Evolutionary conservation across 192 early-diverging fungal species (phyloP), one percentile per base, ranked within the genome.

Genomic region (Thoreauomyces humboldtii): DNA sequence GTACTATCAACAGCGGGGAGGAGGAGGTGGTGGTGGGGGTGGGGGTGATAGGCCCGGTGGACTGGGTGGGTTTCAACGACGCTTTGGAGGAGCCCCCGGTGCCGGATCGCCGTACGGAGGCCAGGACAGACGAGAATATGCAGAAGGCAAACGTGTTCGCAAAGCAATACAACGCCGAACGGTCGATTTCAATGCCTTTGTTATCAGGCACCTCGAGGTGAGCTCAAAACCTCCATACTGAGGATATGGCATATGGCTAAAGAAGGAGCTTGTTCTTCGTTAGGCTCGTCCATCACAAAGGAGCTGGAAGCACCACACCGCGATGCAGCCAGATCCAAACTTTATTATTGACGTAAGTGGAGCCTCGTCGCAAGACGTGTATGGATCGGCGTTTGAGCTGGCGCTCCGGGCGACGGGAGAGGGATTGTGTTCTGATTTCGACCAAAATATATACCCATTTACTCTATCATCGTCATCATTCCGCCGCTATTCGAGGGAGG

Each of bases 151-250:
- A 67, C 85, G 86, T 17, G 85, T 93, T 72, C 81, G 94, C 53
- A 90, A 92, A 70, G 91, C 91, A 12, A 88, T 95, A 62, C 92
- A 96, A 74, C 78, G 96, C 45, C 81, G 90, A 11, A 99, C 96
- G 0, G 89, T 99, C 17, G 96, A 99, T 74, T 95, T 92, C 72
- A 91, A 94, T 62, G 82, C 90, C 19, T 82, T 88, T 25, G 81
- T 94, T 12, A 84, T 88, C 38, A 81, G 87, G 58, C 88, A 89
- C 60, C 73, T 90, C 41, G 84, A 92, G 80, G 86, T 92, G 55
- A 36, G 55, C 38, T 32, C 35, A 34, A 57, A 54, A 29, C 50
- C 5, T 52, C 25, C 3, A 29, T 32, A 3, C 6, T n/a, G n/a
- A n/a, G 24, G 12, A 50, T 50, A 24, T 12, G 28, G 1, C 34